Evolutionary conservation across 2,329 filamentous ascomycete genomes (phyloP), one percentile per base, ranked within the genome.

Genomic region (Ophiostoma novo-ulmi): DNA sequence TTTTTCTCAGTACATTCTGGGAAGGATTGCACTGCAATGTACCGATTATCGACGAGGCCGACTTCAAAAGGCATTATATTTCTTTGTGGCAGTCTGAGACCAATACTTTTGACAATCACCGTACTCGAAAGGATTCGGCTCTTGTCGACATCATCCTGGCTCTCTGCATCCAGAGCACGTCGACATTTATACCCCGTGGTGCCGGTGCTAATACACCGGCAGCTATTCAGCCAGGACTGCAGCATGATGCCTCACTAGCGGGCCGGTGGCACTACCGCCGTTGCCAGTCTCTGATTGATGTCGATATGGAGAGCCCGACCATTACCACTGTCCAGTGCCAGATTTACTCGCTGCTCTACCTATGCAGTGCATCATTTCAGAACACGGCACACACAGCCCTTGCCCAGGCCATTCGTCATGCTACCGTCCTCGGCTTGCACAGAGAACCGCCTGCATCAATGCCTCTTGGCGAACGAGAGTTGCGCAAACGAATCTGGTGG

Each of bases 401-500:
- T 7, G 80, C 79, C 0, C 75, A 80, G 31, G 81, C 82, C 0
- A 77, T 84, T 1, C 79, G 83, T 11, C 81, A 79, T 1, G 84
- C 83, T 3, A 78, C 13, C 3, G 26, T 61, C 20, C 55, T 61
- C 22, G 55, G 55, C 1, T 26, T 61, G 22, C 26, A 61, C 55
- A 17, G 55, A 31, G 55, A 61, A 5, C 55, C 55, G 22, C 55
- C 55, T 13, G 13, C 55, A 10, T 83, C 61, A 80, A 71, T 82
- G 67, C 75, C 80, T 0, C 72, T 70, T 4, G 68, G 71, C 0
- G 76, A 82, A 67, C 74, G 79, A 22, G 83, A 85, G 73, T 75
- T 84, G 71, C 81, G 82, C 5, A 83, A 81, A 73, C 78, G 84
- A 0, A 72, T 87, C 14, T 87, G 85, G 85, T 87, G 84, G 84